Conservation (phyloP, 2,329 filamentous ascomycete species). For the Incumbomyces lentus region DNA sequence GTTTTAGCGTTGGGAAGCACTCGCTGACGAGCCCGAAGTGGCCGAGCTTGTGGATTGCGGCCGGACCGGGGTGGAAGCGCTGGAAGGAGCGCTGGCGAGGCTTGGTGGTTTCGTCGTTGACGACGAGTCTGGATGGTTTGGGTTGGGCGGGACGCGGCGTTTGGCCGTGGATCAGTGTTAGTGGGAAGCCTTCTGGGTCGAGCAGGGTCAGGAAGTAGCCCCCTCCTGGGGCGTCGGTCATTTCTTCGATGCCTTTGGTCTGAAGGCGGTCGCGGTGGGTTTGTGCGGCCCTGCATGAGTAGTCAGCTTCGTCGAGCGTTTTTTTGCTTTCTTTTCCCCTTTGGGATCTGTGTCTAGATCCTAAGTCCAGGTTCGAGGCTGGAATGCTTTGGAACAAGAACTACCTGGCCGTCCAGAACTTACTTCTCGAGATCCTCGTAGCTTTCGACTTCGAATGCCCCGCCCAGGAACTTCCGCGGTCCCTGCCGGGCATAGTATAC, state of each 20-base stretch:
- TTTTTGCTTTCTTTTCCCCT: too few relatives aligned
- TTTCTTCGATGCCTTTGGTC: slow-evolving; percentile 17
- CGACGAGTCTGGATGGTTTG: slow-evolving; percentile 23
- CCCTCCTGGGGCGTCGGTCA: slow-evolving; percentile 20
- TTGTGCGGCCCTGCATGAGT: not conserved
- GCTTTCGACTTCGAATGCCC: slow-evolving; percentile 34
- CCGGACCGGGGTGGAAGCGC: slow-evolving; percentile 37
- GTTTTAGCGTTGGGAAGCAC: slow-evolving; percentile 27
- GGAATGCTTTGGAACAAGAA: too few relatives aligned
- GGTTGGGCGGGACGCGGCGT: slow-evolving; percentile 4
- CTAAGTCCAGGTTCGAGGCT: too few relatives aligned
- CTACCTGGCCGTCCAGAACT: too few relatives aligned
- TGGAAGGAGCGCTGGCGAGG: slow-evolving; percentile 31
- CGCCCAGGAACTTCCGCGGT: slow-evolving; percentile 33
- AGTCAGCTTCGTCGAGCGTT: too few relatives aligned
- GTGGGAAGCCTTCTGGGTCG: slow-evolving; percentile 22
- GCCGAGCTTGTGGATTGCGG: slow-evolving; percentile 41
- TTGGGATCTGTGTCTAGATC: too few relatives aligned
- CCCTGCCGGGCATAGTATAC: slow-evolving; percentile 35
- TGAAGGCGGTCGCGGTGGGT: slow-evolving; percentile 12
- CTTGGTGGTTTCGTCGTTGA: slow-evolving; percentile 30
- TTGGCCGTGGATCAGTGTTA: slow-evolving; percentile 22
- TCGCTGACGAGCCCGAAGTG: slow-evolving; percentile 37
- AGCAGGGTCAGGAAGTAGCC: slow-evolving; percentile 19
- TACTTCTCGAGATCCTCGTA: slow-evolving; percentile 33